Conservation (phyloP, 2,329 filamentous ascomycete genomes). For the Aureobasidium sp. region DNA sequence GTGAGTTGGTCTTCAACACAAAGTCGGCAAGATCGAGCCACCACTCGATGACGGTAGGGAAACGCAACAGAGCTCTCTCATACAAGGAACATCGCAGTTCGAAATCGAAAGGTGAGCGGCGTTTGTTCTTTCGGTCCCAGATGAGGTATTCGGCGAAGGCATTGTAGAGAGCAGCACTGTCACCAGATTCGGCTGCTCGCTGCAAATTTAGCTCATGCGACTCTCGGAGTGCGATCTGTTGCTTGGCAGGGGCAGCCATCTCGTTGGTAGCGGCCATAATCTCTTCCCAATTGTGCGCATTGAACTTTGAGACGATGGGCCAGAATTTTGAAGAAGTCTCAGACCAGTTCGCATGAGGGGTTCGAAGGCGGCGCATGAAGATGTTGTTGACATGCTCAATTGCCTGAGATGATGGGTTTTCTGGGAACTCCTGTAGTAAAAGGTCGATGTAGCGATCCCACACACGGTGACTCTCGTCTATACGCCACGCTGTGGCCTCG, state of each 20-base stretch:
- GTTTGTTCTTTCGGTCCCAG: conserved; percentile 62
- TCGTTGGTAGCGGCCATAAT: conserved; percentile 62
- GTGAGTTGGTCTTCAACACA: conserved; percentile 43
- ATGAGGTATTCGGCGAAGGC: conserved; percentile 63
- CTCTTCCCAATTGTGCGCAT: conserved; percentile 57
- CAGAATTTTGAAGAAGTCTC: conserved; percentile 68
- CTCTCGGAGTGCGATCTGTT: conserved; percentile 55
- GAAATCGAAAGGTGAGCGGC: conserved; percentile 38
- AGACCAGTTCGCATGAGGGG: conserved; percentile 68
- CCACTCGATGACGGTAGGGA: conserved; percentile 62
- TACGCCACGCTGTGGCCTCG: conserved; percentile 61
- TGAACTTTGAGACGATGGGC: conserved; percentile 61
- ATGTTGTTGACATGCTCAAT: conserved; percentile 58
- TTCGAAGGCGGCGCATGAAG: conserved; percentile 60
- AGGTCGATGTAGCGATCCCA: conserved; percentile 74
- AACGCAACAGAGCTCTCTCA: conserved; percentile 64
- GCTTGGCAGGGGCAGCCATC: conserved; percentile 54
- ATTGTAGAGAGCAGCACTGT: conserved; percentile 48
- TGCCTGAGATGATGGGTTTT: conserved; percentile 44
- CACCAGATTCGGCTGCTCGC: conserved; percentile 47
- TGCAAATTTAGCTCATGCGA: conserved; percentile 58
- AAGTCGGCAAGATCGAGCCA: conserved; percentile 84
- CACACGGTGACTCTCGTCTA: conserved; percentile 67
- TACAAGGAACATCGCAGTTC: conserved; percentile 56
- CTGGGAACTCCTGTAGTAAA: conserved; percentile 58